A percentile compares a stretch with the other conserved stretches of the same genome.
Conservation (phyloP, 257 asterid genomes). For the Gentiana macrophylla region DNA sequence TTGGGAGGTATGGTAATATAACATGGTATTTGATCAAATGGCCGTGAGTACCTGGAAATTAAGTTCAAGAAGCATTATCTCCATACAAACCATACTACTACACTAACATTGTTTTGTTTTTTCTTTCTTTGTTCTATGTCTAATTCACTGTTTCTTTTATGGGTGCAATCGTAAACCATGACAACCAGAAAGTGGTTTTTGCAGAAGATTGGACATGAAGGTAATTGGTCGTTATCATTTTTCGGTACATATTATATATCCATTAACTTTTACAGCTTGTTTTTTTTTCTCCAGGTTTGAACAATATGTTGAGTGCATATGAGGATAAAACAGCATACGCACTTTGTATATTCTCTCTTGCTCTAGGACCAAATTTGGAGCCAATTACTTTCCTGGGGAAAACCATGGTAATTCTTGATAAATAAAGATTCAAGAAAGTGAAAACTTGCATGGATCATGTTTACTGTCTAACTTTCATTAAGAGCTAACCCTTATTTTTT, state of each 20-base stretch:
- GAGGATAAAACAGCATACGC: constrained; percentile 96
- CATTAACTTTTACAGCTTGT: not conserved
- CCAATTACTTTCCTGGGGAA: constrained; percentile 81
- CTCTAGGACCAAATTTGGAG: constrained; percentile 73
- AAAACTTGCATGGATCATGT: not conserved
- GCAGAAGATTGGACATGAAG: constrained; percentile 88
- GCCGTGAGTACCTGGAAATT: too few species aligned
- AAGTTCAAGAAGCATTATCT: too few species aligned
- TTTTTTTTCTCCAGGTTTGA: constrained; percentile 49
- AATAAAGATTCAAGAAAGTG: too few species aligned
- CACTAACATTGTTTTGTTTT: not conserved
- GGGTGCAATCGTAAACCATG: constrained; percentile 16
- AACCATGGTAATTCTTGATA: constrained; percentile 43
- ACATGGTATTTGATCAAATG: too few species aligned
- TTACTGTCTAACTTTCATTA: constrained; percentile 10
- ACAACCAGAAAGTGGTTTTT: constrained; percentile 88
- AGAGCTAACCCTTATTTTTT: too few species aligned
- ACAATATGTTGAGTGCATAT: constrained; percentile 82
- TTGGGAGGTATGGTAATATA: too few species aligned
- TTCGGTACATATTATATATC: not conserved
- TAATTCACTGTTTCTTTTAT: constrained; percentile 9
- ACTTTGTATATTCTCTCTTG: constrained; percentile 82
- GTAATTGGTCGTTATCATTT: constrained; percentile 20
- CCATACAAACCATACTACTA: too few species aligned
- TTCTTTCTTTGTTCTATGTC: constrained; percentile 5